phyloP scores from a whole-genome alignment of 768 basidiomycete genomes.

The Tylopilus rubrobrunneus region DNA sequence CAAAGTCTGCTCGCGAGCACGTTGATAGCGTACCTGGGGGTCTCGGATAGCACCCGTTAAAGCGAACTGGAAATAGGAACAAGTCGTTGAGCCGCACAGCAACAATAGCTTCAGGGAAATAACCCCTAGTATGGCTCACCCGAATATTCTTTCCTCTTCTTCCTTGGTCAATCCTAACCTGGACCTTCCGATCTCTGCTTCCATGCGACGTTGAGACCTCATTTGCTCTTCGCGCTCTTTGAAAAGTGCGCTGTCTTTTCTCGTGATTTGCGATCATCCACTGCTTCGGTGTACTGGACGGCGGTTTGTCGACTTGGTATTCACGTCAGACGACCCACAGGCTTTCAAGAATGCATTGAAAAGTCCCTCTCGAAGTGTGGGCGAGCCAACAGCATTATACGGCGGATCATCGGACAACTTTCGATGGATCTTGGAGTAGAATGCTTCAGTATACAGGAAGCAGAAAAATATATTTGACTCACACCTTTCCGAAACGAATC shows the following conservation, averaged over 20 bases:
- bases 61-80: conserved; percentile 53
- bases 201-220: conserved; percentile 62
- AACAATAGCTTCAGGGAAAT: conserved; percentile 9
- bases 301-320: neutral
- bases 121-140: conserved; percentile 47
- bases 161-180: conserved; percentile 67
- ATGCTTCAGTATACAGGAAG: conserved; percentile 1
- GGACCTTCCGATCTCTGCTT: conserved; percentile 69
- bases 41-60: conserved; percentile 85
- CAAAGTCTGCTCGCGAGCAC: conserved; percentile 30
- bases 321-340: conserved; percentile 26
- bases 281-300: conserved; percentile 20
- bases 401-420: conserved; percentile 70
- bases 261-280: conserved; percentile 45
- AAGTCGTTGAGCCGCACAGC: conserved; percentile 42
- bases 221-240: conserved; percentile 83
- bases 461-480: conserved; percentile 13
- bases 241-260: conserved; percentile 68
- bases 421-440: conserved; percentile 58
- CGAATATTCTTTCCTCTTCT: conserved; percentile 81
- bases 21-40: conserved; percentile 66
- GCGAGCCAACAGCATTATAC: conserved; percentile 93
- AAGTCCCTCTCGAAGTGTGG: conserved; percentile 87
- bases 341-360: conserved; percentile 76
- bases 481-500: conserved; percentile 79